Conservation (phyloP, 2,329 filamentous ascomycete genomes). For the Aureobasidium sp. region DNA sequence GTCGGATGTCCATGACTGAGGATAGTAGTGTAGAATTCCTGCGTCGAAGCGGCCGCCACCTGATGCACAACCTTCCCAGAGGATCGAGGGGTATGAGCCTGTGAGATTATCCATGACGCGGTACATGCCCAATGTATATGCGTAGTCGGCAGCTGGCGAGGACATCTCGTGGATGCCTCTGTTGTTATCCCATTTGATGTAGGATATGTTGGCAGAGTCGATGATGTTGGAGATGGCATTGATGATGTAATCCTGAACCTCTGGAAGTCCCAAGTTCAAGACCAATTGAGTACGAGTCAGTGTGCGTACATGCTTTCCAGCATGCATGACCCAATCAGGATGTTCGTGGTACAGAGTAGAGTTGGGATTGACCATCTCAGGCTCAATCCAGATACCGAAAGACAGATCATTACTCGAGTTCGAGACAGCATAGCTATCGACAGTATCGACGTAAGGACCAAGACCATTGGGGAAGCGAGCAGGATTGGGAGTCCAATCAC, state of each 20-base stretch:
- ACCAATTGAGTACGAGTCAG: conserved; percentile 66
- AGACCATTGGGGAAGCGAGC: conserved; percentile 66
- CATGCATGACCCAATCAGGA: conserved; percentile 70
- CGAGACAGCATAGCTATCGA: conserved; percentile 56
- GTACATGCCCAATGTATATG: conserved; percentile 71
- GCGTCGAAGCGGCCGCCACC: conserved; percentile 72
- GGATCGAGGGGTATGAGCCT: conserved; percentile 63
- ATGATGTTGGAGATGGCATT: conserved; percentile 60
- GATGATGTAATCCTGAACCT: conserved; percentile 72
- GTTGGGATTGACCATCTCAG: conserved; percentile 72
- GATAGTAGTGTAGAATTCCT: conserved; percentile 70
- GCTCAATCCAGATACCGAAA: conserved; percentile 74
- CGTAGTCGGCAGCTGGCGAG: conserved; percentile 59
- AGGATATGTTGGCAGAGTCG: conserved; percentile 58
- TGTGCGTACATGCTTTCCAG: conserved; percentile 62
- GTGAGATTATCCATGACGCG: conserved; percentile 68
- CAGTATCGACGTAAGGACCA: conserved; percentile 53
- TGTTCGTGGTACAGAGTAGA: conserved; percentile 68
- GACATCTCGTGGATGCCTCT: conserved; percentile 68
- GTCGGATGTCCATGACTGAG: conserved; percentile 72
- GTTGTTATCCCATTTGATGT: conserved; percentile 77
- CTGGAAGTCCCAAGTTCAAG: conserved; percentile 64
- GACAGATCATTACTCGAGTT: conserved; percentile 56
- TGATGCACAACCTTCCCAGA: conserved; percentile 73
- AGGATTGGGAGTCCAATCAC: conserved; percentile 69